phyloP scores from a whole-genome alignment of 2,329 filamentous ascomycete species.

The Penicillium brevicompactum region DNA sequence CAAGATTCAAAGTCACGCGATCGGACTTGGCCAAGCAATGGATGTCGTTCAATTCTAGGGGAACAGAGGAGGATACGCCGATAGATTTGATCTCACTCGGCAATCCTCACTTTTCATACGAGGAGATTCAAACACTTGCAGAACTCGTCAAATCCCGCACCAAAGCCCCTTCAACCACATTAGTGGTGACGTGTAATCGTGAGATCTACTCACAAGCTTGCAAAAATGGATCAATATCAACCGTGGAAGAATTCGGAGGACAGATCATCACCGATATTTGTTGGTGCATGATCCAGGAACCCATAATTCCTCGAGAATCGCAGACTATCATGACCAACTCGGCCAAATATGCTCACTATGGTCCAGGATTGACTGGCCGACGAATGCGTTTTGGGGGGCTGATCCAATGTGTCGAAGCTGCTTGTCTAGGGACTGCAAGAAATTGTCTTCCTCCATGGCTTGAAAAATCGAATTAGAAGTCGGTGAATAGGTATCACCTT shows the following conservation, averaged over 20 bases:
- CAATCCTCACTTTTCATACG: constrained; percentile 49
- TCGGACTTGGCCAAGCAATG: constrained; percentile 15
- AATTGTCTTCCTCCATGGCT: neutral
- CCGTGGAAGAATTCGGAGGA: constrained; percentile 42
- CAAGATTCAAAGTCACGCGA: neutral
- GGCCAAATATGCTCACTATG: constrained; percentile 51
- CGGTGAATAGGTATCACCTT: constrained; percentile 4
- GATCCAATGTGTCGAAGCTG: constrained; percentile 27
- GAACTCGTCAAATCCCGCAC: constrained; percentile 29
- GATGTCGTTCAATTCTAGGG: constrained; percentile 23
- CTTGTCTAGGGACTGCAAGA: constrained; percentile 16
- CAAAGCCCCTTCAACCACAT: constrained; percentile 18
- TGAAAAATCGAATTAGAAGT: neutral
- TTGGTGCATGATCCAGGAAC: constrained; percentile 52
- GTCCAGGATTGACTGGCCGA: constrained; percentile 24
- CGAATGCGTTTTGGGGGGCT: constrained; percentile 31
- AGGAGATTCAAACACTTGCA: constrained; percentile 39
- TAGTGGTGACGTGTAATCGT: constrained; percentile 28
- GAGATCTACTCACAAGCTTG: constrained; percentile 20
- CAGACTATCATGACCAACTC: constrained; percentile 49
- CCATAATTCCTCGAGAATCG: constrained; percentile 33
- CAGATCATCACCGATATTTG: constrained; percentile 49
- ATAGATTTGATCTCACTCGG: constrained; percentile 48
- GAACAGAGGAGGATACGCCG: neutral
- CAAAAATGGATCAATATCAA: constrained; percentile 31